These are phyloP conservation scores for Botrytis fragariae DNA, from an alignment of 2,329 filamentous ascomycete genomes.

Conservation along the genomic window DNA sequence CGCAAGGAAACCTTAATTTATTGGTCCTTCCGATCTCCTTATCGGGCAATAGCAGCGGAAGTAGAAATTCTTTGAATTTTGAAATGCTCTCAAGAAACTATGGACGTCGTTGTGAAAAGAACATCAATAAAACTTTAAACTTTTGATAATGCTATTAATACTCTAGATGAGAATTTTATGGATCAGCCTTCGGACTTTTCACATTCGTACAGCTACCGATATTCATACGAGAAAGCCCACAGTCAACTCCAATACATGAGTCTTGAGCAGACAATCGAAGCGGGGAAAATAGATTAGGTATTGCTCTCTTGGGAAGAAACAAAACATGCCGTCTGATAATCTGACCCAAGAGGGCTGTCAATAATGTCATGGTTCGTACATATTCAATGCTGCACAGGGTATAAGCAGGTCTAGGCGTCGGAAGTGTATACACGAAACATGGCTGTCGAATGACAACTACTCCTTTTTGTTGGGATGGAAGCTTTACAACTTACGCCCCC, in stretches of 20 bases:
- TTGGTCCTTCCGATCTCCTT: not conserved
- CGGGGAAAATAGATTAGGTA: not conserved
- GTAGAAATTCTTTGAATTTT: not conserved
- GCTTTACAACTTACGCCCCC: not conserved
- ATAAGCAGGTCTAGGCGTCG: not conserved
- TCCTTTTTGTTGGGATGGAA: not conserved
- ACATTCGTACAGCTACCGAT: not conserved
- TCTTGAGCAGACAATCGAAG: not conserved
- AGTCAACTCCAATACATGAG: not conserved
- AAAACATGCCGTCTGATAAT: not conserved
- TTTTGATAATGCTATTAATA: not conserved
- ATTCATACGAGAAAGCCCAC: not conserved
- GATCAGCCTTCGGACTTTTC: not conserved
- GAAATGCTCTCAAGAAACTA: not conserved
- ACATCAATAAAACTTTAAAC: not conserved
- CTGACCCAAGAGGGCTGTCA: not conserved
- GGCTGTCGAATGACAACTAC: not conserved
- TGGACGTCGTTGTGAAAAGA: not conserved
- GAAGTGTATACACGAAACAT: conserved; percentile 3
- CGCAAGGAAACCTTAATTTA: not conserved
- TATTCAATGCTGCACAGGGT: not conserved
- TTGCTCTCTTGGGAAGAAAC: not conserved
- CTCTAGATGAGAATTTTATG: not conserved
- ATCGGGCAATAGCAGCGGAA: not conserved
- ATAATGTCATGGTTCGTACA: not conserved